Conservation (phyloP, 2,329 filamentous ascomycete species). For the Botryotinia convoluta region DNA sequence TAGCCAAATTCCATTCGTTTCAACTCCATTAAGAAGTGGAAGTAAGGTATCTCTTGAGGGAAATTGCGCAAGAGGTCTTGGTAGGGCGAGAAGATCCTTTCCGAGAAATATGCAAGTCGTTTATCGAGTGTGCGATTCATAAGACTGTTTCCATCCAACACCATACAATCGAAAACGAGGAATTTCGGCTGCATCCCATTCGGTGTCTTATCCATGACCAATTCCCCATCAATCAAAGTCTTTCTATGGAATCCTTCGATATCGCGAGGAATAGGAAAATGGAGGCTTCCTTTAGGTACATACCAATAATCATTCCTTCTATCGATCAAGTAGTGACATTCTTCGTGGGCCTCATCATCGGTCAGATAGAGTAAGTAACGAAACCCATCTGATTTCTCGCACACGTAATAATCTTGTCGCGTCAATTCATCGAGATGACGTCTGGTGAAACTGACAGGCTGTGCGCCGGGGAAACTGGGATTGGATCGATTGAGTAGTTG, state of each 20-base stretch:
- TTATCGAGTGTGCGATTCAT: constrained; percentile 83
- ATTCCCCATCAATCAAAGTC: constrained; percentile 88
- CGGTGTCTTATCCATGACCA: constrained; percentile 77
- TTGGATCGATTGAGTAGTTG: constrained; percentile 68
- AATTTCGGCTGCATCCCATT: constrained; percentile 74
- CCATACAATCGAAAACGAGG: constrained; percentile 90
- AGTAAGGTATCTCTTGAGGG: constrained; percentile 65
- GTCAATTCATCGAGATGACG: constrained; percentile 81
- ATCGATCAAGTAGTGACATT: constrained; percentile 90
- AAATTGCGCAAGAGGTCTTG: constrained; percentile 60
- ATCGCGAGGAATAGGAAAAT: constrained; percentile 73
- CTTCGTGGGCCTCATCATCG: constrained; percentile 56
- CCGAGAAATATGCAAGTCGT: constrained; percentile 80
- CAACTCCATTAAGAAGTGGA: constrained; percentile 79
- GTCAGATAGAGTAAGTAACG: constrained; percentile 93
- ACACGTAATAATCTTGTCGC: constrained; percentile 88
- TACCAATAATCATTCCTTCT: constrained; percentile 97
- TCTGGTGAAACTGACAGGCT: constrained; percentile 87
- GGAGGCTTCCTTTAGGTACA: constrained; percentile 65
- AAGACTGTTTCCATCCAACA: constrained; percentile 72
- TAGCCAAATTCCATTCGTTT: constrained; percentile 90
- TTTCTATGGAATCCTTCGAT: constrained; percentile 68
- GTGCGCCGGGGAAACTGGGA: constrained; percentile 78
- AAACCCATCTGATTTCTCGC: constrained; percentile 97
- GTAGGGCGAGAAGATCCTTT: constrained; percentile 72